Conservation (phyloP, 169 alveolate species). For the Plasmodium gaboni region DNA sequence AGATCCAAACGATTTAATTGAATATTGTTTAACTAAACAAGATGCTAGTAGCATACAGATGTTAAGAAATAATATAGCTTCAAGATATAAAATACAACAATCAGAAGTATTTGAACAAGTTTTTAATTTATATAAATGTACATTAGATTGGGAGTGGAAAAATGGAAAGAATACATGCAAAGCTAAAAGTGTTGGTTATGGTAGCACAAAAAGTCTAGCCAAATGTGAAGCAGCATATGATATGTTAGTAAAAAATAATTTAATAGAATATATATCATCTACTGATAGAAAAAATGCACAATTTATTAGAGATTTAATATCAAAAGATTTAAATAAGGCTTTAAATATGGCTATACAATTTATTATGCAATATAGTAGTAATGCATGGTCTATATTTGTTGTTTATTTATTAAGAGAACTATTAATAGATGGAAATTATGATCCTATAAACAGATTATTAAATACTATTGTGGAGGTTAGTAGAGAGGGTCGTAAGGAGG, state of each 20-base stretch:
- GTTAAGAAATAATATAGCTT: slow-evolving; percentile 74
- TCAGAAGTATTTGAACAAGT: slow-evolving; percentile 71
- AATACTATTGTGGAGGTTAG: slow-evolving; percentile 69
- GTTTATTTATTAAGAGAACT: slow-evolving; percentile 52
- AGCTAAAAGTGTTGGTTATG: slow-evolving; percentile 75
- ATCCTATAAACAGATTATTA: slow-evolving; percentile 49
- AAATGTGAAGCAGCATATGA: slow-evolving; percentile 76
- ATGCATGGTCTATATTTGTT: slow-evolving; percentile 71
- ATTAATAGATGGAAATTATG: slow-evolving; percentile 72
- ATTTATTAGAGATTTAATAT: slow-evolving; percentile 67
- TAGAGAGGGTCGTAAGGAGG: slow-evolving; percentile 60
- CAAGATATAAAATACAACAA: slow-evolving; percentile 72
- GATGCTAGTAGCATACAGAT: slow-evolving; percentile 72
- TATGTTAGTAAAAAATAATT: slow-evolving; percentile 69
- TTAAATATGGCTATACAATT: slow-evolving; percentile 59
- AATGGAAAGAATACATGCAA: slow-evolving; percentile 64
- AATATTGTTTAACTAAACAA: slow-evolving; percentile 63
- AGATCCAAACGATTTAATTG: slow-evolving; percentile 46
- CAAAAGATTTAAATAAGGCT: slow-evolving; percentile 61
- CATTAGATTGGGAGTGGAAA: slow-evolving; percentile 76
- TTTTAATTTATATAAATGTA: slow-evolving; percentile 66
- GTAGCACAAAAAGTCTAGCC: slow-evolving; percentile 70
- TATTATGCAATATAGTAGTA: slow-evolving; percentile 73
- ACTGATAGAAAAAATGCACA: slow-evolving; percentile 76
- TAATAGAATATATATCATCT: slow-evolving; percentile 66